A percentile compares a stretch with the other conserved stretches of the same genome.
Evolutionary conservation across 176 grass and related monocot genomes (phyloP).

Genomic region (Bonia amplexicaulis): DNA sequence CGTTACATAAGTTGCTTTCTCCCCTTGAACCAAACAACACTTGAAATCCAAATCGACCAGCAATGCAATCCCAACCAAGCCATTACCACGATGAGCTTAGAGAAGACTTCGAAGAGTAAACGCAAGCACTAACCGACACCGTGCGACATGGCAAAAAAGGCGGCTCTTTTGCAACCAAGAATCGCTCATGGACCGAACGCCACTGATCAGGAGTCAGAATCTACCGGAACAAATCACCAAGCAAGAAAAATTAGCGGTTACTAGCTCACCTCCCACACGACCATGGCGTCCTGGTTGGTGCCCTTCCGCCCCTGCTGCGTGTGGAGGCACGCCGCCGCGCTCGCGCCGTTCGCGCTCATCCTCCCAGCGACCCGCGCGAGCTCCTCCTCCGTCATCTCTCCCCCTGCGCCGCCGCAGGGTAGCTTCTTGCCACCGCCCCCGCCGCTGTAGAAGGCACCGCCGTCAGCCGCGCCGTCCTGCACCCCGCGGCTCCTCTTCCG

Average conservation of each 20-base stretch:
- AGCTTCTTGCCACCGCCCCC: conserved; percentile 21
- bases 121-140: conserved; percentile 10
- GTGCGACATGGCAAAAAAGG: not conserved
- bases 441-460: not conserved
- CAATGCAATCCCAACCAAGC: conserved; percentile 21
- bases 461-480: not conserved
- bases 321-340: conserved; percentile 64
- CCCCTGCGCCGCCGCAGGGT: not conserved
- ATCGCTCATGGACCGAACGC: conserved; percentile 3
- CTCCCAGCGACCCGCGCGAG: conserved; percentile 61
- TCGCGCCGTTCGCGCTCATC: conserved; percentile 66
- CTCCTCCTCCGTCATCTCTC: conserved; percentile 58
- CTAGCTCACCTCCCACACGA: conserved; percentile 81
- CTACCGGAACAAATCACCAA: conserved; percentile 16
- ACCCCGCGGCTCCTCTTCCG: conserved; percentile 33
- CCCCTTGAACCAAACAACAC: not conserved
- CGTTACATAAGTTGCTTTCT: not conserved
- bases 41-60: conserved; percentile 18
- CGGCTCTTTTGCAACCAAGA: conserved; percentile 11
- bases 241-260: conserved; percentile 6
- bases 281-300: conserved; percentile 97
- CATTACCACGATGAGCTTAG: not conserved
- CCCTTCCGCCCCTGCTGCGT: conserved; percentile 97
- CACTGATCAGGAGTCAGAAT: conserved; percentile 4
- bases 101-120: conserved; percentile 17